phyloP scores from a whole-genome alignment of 345 rosid species.

The Citrus glauca region DNA sequence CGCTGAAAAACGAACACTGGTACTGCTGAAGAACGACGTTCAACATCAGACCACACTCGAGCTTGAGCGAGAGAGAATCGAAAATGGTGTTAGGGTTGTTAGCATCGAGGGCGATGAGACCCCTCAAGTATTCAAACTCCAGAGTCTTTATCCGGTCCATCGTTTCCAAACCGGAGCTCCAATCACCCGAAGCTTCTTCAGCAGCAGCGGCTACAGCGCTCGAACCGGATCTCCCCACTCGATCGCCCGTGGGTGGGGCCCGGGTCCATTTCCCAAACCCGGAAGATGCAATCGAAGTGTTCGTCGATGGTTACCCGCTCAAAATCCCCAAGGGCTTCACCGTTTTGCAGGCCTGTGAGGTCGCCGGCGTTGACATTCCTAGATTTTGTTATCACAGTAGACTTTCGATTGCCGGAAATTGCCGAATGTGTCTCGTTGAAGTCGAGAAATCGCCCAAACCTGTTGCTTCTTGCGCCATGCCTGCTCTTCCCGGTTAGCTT shows the following conservation, averaged over 20 bases:
- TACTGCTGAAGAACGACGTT: background rate
- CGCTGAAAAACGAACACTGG: no score
- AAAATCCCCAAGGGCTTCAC: constrained; percentile 97
- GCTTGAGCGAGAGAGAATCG: background rate
- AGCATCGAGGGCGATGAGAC: constrained; percentile 64
- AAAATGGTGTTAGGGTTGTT: constrained; percentile 72
- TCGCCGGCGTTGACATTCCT: constrained; percentile 99
- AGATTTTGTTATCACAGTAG: constrained; percentile 92
- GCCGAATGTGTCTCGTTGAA: constrained; percentile 99
- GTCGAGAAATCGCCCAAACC: constrained; percentile 99
- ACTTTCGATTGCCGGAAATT: constrained; percentile 94
- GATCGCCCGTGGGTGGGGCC: constrained; percentile 80
- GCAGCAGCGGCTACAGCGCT: constrained; percentile 51
- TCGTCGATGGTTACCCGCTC: constrained; percentile 87
- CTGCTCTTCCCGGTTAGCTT: constrained; percentile 85
- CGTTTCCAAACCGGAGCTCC: constrained; percentile 71
- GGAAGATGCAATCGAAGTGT: constrained; percentile 96
- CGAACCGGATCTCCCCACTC: constrained; percentile 45
- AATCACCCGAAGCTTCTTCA: constrained; percentile 59
- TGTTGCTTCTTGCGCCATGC: constrained; percentile 99
- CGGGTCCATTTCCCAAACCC: constrained; percentile 75
- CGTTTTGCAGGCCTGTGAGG: constrained; percentile 95
- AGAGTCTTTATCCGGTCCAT: constrained; percentile 52
- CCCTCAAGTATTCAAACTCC: constrained; percentile 39
- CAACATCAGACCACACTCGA: background rate